These are phyloP conservation scores for Pseudogymnoascus pannorum DNA, from an alignment of 2,329 filamentous ascomycete species.

Conservation along the genomic window DNA sequence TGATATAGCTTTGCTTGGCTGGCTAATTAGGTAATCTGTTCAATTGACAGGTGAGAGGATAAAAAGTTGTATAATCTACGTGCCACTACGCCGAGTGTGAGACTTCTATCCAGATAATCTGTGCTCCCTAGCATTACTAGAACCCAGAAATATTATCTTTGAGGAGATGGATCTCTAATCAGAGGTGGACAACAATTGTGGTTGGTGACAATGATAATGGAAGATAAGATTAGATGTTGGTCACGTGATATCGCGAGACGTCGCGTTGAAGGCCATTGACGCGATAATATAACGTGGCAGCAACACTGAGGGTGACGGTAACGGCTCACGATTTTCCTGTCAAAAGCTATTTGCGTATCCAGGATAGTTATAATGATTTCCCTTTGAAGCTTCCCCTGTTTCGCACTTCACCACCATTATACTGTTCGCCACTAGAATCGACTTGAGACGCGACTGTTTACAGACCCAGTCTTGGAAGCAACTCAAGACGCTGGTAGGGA, in stretches of 20 bases:
- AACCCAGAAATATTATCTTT: too few species aligned
- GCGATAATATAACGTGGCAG: background rate
- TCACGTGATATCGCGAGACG: background rate
- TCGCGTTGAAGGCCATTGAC: background rate
- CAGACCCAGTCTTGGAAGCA: background rate
- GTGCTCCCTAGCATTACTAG: background rate
- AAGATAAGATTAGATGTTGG: background rate
- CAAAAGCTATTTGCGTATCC: background rate
- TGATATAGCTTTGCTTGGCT: background rate
- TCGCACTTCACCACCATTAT: background rate
- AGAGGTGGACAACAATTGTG: too few species aligned
- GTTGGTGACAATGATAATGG: constrained; percentile 2
- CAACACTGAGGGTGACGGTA: background rate
- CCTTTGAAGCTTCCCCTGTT: background rate
- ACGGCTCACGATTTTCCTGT: background rate
- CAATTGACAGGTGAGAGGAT: background rate
- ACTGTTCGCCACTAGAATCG: background rate
- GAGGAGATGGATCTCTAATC: background rate
- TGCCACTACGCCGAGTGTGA: background rate
- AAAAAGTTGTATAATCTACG: background rate
- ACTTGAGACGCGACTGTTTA: background rate
- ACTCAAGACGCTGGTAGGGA: background rate
- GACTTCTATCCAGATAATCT: background rate
- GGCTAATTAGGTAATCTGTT: background rate
- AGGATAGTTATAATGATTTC: background rate